phyloP scores from a whole-genome alignment of 768 basidiomycete genomes.

The Rhodotorula babjevae region DNA sequence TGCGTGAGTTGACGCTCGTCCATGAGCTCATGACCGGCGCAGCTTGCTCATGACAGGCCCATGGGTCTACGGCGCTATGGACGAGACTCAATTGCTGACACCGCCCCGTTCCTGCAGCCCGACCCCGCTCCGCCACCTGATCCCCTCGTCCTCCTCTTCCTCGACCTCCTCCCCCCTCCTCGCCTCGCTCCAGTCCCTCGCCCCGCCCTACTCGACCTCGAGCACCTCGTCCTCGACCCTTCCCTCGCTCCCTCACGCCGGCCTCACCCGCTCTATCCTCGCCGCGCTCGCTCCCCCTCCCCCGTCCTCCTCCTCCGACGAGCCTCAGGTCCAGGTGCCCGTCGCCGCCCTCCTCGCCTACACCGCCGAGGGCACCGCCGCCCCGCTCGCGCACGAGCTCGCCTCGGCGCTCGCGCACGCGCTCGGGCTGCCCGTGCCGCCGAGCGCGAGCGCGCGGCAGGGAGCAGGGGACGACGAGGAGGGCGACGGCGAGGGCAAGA shows the following conservation, averaged over 20 bases:
- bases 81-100: too few relatives aligned
- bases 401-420: constrained; percentile 15
- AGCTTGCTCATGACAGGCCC: too few relatives aligned
- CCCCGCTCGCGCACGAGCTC: constrained; percentile 1
- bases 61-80: too few relatives aligned
- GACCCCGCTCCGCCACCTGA: constrained; percentile 21
- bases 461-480: too few relatives aligned
- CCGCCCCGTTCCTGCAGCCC: constrained; percentile 1
- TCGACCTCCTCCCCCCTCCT: neutral
- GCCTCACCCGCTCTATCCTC: constrained; percentile 30
- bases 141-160: constrained; percentile 7
- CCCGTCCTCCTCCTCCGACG: neutral
- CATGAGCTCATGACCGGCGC: too few relatives aligned
- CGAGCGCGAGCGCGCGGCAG: neutral
- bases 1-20: constrained; percentile 8
- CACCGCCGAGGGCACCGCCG: constrained; percentile 26
- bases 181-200: neutral
- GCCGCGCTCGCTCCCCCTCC: neutral
- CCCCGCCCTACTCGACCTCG: neutral
- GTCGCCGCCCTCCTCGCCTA: constrained; percentile 24
- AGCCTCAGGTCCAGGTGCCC: too few relatives aligned
- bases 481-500: neutral
- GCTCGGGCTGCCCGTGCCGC: neutral
- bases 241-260: constrained; percentile 33
- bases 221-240: neutral